Evolutionary conservation across 2,329 filamentous ascomycete genomes (phyloP).

Genomic region (Capronia americana): DNA sequence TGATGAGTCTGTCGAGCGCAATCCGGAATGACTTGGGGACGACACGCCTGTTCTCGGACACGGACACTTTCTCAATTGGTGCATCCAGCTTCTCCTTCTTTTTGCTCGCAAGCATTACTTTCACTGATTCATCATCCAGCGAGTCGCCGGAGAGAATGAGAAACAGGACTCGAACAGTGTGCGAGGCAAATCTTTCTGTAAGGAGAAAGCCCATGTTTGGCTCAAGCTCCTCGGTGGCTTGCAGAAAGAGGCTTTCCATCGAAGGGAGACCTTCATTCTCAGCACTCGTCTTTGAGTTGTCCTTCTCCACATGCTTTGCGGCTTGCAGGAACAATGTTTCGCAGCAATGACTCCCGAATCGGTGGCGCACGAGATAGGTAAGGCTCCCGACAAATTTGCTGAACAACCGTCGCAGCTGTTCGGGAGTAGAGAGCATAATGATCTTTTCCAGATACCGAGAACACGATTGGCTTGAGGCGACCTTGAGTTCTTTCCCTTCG

Average conservation of each 20-base stretch:
- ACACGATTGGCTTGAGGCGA: constrained; percentile 94
- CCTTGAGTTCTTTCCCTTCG: constrained; percentile 89
- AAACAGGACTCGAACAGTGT: constrained; percentile 84
- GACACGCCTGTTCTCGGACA: constrained; percentile 54
- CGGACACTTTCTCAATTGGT: constrained; percentile 58
- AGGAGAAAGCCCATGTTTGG: constrained; percentile 81
- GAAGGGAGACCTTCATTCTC: constrained; percentile 60
- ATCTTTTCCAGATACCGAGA: constrained; percentile 91
- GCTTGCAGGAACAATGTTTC: constrained; percentile 88
- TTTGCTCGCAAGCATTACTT: constrained; percentile 84
- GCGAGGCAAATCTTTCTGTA: constrained; percentile 88
- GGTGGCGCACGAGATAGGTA: constrained; percentile 86
- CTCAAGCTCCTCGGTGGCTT: constrained; percentile 86
- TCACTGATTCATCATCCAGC: constrained; percentile 71
- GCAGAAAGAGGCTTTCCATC: constrained; percentile 85
- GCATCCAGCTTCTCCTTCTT: constrained; percentile 84
- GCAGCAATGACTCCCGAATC: constrained; percentile 96
- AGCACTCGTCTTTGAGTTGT: constrained; percentile 53
- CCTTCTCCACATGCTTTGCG: constrained; percentile 74
- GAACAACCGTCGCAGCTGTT: constrained; percentile 86
- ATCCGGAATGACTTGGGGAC: constrained; percentile 80
- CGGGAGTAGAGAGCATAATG: constrained; percentile 77
- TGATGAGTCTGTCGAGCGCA: constrained; percentile 81
- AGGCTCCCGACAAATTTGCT: constrained; percentile 86
- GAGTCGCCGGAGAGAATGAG: constrained; percentile 84